Percentiles rank a stretch among this genome's conserved stretches.
Evolutionary conservation across 2,329 filamentous ascomycete genomes (phyloP).

Genomic region (Colletotrichum siamense): DNA sequence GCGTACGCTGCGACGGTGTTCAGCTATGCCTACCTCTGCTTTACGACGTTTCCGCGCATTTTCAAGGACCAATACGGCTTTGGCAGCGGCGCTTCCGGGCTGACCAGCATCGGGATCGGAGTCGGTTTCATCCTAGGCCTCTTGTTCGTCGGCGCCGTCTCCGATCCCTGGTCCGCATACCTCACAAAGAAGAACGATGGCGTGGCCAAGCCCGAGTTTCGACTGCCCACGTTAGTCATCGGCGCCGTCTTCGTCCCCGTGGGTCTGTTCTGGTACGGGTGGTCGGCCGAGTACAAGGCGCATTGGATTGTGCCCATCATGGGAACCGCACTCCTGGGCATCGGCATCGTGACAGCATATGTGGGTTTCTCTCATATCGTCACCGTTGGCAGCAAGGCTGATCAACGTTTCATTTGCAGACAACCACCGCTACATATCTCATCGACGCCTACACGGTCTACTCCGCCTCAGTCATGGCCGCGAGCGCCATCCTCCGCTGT

Average conservation of each 20-base stretch:
- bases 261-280: slow-evolving; percentile 64
- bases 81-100: slow-evolving; percentile 24
- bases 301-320: slow-evolving; percentile 68
- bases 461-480: slow-evolving; percentile 68
- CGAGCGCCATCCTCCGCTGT: slow-evolving; percentile 61
- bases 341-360: slow-evolving; percentile 35
- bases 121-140: slow-evolving; percentile 25
- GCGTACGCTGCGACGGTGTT: slow-evolving; percentile 42
- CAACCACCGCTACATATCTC: slow-evolving; percentile 47
- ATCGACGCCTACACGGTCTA: slow-evolving; percentile 61
- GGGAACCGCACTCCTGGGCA: slow-evolving; percentile 56
- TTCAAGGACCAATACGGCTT: slow-evolving; percentile 40
- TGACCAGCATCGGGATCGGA: slow-evolving; percentile 59
- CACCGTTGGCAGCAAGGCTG: neutral
- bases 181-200: slow-evolving; percentile 21
- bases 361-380: neutral
- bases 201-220: slow-evolving; percentile 24
- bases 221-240: slow-evolving; percentile 25
- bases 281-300: slow-evolving; percentile 54
- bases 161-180: slow-evolving; percentile 14
- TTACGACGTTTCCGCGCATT: slow-evolving; percentile 44
- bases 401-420: neutral
- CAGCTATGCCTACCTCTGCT: slow-evolving; percentile 40
- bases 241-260: slow-evolving; percentile 33
- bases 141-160: slow-evolving; percentile 9